These are phyloP conservation scores for Lepiota brunneoincarnata DNA, from an alignment of 768 basidiomycete species.

Conservation along the genomic window DNA sequence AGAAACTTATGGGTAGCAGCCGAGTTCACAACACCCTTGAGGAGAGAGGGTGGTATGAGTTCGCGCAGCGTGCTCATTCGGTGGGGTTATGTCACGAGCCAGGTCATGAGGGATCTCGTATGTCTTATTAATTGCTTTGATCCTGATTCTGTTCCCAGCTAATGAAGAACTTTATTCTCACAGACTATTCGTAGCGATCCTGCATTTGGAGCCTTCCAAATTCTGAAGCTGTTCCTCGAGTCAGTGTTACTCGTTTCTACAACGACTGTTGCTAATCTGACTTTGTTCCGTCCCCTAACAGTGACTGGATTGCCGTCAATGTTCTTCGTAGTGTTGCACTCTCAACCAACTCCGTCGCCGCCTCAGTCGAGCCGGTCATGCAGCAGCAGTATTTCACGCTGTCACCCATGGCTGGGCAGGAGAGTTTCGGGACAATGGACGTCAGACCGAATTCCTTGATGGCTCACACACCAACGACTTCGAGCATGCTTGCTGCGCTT, in stretches of 20 bases:
- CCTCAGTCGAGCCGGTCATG: constrained; percentile 89
- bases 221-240: constrained; percentile 89
- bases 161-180: constrained; percentile 4
- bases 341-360: constrained; percentile 88
- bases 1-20: constrained; percentile 72
- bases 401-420: constrained; percentile 88
- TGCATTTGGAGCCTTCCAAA: constrained; percentile 90
- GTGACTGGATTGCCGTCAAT: constrained; percentile 91
- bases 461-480: constrained; percentile 82
- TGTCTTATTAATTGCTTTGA: constrained; percentile 24
- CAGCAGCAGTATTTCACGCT: constrained; percentile 86
- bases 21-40: constrained; percentile 56
- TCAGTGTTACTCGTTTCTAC: constrained; percentile 35
- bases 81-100: constrained; percentile 91
- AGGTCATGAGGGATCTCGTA: constrained; percentile 90
- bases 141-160: constrained; percentile 7
- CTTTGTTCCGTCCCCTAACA: constrained; percentile 26
- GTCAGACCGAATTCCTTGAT: constrained; percentile 60
- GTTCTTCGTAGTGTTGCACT: constrained; percentile 83
- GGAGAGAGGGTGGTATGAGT: constrained; percentile 78
- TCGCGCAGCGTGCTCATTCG: constrained; percentile 85
- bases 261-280: neutral
- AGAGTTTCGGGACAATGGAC: constrained; percentile 68
- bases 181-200: constrained; percentile 92
- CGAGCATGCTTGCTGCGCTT: constrained; percentile 87